Conservation (phyloP, 208 protist genomes). For the Trypanosoma caninum region DNA sequence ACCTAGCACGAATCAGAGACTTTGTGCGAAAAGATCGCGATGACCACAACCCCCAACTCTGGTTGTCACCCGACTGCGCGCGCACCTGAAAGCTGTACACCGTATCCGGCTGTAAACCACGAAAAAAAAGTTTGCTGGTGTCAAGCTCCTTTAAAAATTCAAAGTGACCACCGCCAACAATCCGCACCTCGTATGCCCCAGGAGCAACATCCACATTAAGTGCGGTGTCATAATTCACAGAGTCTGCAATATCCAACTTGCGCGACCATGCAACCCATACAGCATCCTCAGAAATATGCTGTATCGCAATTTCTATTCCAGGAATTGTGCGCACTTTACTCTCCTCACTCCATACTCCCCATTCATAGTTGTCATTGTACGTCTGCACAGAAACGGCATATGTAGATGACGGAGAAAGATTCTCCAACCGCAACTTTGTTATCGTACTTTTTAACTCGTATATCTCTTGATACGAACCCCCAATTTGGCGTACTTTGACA, state of each 20-base stretch:
- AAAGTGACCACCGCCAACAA: slow-evolving; percentile 77
- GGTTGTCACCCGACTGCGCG: slow-evolving; percentile 64
- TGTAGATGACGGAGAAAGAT: slow-evolving; percentile 73
- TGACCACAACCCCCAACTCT: slow-evolving; percentile 87
- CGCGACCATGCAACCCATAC: slow-evolving; percentile 86
- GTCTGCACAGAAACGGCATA: slow-evolving; percentile 89
- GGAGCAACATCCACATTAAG: slow-evolving; percentile 81
- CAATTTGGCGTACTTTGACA: slow-evolving; percentile 79
- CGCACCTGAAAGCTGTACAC: slow-evolving; percentile 86
- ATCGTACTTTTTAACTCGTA: slow-evolving; percentile 65
- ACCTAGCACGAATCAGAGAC: slow-evolving; percentile 74
- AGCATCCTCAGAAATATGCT: slow-evolving; percentile 87
- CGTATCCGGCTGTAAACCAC: slow-evolving; percentile 80
- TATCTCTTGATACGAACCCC: slow-evolving; percentile 45
- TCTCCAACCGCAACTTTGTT: slow-evolving; percentile 59
- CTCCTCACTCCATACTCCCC: slow-evolving; percentile 90
- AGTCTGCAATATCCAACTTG: slow-evolving; percentile 46
- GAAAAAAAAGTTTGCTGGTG: slow-evolving; percentile 79
- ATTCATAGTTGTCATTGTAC: slow-evolving; percentile 90
- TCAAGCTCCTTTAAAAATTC: slow-evolving; percentile 67
- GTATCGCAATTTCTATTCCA: slow-evolving; percentile 77
- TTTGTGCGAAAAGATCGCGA: slow-evolving; percentile 78
- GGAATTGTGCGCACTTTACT: slow-evolving; percentile 82
- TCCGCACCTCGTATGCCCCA: slow-evolving; percentile 75
- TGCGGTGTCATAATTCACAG: slow-evolving; percentile 62